Base-by-base conservation (phyloP, 148 eudicot species). In the Amaranthus cruentus region DNA sequence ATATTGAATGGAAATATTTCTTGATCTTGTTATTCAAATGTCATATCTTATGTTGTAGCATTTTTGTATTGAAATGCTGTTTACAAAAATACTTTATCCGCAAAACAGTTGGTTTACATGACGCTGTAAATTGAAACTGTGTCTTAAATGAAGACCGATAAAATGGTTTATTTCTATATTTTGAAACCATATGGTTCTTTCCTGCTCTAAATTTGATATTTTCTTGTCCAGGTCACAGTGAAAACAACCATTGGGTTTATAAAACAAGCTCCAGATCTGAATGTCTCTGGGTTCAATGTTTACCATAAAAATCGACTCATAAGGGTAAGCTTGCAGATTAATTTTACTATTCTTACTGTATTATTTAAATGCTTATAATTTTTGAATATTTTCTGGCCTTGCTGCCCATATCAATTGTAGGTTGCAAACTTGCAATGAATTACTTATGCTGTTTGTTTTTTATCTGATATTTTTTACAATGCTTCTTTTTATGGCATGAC, bases 241-340 rank as follows among this genome's bases (percentile, higher is more conserved):
- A 83, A 84, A 76, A 83, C 93, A 46, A 88, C 90, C 14, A 75
- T 95, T 68, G 99, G 99, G 64, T 90, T 95, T 80, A 83, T 91
- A 58, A 90, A 88, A 83, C 96, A 90, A 88, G 91, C 90, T 61
- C 96, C 98, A 71, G 84, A 86, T 42, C 83, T 94, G 82, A 72
- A 73, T 69, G 80, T 95, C 58, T 78, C 81, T 75, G 99, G 99
- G 72, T 95, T 86, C 74, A 95, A 95, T 56, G 89, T 95, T 13
- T 95, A 95, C 91, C 97, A 95, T 75, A 95, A 95, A 83, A 95
- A 95, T 82, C 96, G 99, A 54, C 89, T 95, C 66, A 95, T 95
- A 85, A 84, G 93, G 93, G 99, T 95, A 95, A 67, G 87, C 73
- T 47, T 64, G 53, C 57, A 43, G 66, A 68, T 62, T 43, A 55